Percentiles rank a stretch among this genome's conserved stretches.
Conservation (phyloP, 495 filamentous ascomycete genomes). For the Penicillium roqueforti region DNA sequence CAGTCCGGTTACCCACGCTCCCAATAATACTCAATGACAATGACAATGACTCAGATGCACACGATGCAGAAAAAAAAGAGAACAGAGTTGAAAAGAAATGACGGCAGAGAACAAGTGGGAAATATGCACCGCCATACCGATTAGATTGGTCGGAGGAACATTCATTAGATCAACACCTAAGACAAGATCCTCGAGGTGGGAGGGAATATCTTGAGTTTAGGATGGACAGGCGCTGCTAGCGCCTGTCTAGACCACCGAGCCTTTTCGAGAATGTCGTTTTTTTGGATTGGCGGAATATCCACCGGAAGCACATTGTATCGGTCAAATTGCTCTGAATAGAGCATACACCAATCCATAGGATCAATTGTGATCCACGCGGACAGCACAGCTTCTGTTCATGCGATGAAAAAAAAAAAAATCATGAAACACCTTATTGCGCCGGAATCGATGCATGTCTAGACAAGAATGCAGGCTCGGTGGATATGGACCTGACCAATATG, state of each 20-base stretch:
- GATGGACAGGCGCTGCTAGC: constrained; percentile 1
- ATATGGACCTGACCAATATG: not conserved
- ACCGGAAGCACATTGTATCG: constrained; percentile 1
- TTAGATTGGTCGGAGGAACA: constrained; percentile 16
- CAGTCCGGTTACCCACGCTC: constrained; percentile 30
- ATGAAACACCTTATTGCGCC: constrained; percentile 26
- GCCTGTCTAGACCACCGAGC: constrained; percentile 6
- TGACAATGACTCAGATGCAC: constrained; percentile 32
- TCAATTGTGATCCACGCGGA: not conserved
- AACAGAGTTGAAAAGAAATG: constrained; percentile 20
- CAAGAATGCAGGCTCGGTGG: constrained; percentile 20
- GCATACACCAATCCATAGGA: not conserved
- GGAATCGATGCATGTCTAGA: constrained; percentile 32
- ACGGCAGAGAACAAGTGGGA: constrained; percentile 13
- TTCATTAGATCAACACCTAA: constrained; percentile 27
- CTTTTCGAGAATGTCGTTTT: constrained; percentile 16
- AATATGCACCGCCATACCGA: constrained; percentile 9
- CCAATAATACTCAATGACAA: constrained; percentile 32
- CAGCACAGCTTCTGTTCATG: not conserved
- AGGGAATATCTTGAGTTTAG: not conserved
- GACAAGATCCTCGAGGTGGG: constrained; percentile 4
- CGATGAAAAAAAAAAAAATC: constrained; percentile 9
- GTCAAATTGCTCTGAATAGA: not conserved
- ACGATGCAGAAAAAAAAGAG: constrained; percentile 22
- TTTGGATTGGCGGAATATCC: constrained; percentile 10